phyloP scores from a whole-genome alignment of 2,329 filamentous ascomycete genomes.

The Fusarium devonianum region DNA sequence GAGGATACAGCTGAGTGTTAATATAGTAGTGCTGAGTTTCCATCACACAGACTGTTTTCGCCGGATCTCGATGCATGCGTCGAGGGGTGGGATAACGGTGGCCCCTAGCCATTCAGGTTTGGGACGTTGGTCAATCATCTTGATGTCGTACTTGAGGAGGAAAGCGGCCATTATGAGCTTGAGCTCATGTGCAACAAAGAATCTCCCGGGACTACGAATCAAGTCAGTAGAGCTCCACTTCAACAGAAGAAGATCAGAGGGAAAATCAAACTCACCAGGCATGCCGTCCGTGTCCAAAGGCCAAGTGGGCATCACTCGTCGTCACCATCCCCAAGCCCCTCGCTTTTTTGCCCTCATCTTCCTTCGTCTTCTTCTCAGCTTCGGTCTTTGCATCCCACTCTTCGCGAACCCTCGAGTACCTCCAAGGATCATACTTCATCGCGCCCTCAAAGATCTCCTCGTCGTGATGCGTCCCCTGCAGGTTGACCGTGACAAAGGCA shows the following conservation, averaged over 20 bases:
- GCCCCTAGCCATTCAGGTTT: conserved; percentile 54
- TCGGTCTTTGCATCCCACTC: conserved; percentile 43
- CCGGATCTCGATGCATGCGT: conserved; percentile 41
- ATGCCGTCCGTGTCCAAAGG: conserved; percentile 66
- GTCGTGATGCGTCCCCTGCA: conserved; percentile 57
- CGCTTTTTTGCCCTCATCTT: conserved; percentile 45
- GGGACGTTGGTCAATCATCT: conserved; percentile 50
- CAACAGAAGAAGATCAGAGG: background rate
- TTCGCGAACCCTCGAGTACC: conserved; percentile 55
- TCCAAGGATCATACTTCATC: conserved; percentile 56
- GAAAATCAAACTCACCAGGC: conserved; percentile 47
- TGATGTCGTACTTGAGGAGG: conserved; percentile 61
- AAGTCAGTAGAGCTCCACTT: background rate
- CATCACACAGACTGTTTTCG: conserved; percentile 8
- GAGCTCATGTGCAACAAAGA: conserved; percentile 63
- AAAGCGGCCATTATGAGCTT: conserved; percentile 62
- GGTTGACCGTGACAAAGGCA: conserved; percentile 52
- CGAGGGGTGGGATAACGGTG: conserved; percentile 46
- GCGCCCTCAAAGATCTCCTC: conserved; percentile 52
- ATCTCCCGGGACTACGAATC: conserved; percentile 55
- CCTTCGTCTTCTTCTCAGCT: conserved; percentile 42
- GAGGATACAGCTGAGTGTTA: conserved; percentile 19
- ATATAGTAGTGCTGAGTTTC: background rate
- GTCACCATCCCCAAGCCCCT: conserved; percentile 58
- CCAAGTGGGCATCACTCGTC: conserved; percentile 58